Evolutionary conservation across 225 moss, liverwort and hornwort species (phyloP), one percentile per base, ranked within the genome.

Genomic region (Asterella californica): DNA sequence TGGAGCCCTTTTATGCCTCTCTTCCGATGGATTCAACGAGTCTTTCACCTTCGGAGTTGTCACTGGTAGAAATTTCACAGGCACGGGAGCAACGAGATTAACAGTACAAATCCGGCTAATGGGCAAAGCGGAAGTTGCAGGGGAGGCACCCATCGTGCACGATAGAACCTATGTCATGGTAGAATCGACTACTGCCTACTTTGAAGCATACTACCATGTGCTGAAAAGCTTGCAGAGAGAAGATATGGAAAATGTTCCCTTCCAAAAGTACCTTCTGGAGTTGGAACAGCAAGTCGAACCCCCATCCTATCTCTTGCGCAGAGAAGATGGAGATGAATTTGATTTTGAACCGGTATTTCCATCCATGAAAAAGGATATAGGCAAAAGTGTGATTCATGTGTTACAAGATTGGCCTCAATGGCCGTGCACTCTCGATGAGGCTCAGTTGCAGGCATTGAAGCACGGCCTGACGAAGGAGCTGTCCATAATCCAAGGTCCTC

Each of bases 401-500:
- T 14, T 71, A 15, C 65, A 76, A 73, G 75, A 82, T 30, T 84
- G 86, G 86, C 89, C 87, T 2, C 25, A 66, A 32, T 77, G 49
- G 62, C 55, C 47, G 4, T 81, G 72, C 30, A 48, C 82, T 2
- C 67, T 90, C 21, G 90, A 90, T 49, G 25, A 15, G 22, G 84
- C 87, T 8, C 90, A 90, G 81, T n/a, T n/a, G 54, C 65, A 78
- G 75, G 90, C 88, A 42, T 67, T 90, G 42, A 88, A 82, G 66
- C 90, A 90, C 42, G 88, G 82, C 17, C 77, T 88, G 80, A 88
- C 90, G 15, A 90, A 86, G 70, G 90, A 90, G 60, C 68, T 90
- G 53, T 83, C 90, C 53, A 80, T 90, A 52, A 88, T 90, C 54
- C 88, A 90, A 77, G 90, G 90, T 7, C 90, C 88, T 49, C 90